These are phyloP conservation scores for Ceratobasidium sp. DNA, from an alignment of 1,284 basidiomycete genomes.

Conservation along the genomic window DNA sequence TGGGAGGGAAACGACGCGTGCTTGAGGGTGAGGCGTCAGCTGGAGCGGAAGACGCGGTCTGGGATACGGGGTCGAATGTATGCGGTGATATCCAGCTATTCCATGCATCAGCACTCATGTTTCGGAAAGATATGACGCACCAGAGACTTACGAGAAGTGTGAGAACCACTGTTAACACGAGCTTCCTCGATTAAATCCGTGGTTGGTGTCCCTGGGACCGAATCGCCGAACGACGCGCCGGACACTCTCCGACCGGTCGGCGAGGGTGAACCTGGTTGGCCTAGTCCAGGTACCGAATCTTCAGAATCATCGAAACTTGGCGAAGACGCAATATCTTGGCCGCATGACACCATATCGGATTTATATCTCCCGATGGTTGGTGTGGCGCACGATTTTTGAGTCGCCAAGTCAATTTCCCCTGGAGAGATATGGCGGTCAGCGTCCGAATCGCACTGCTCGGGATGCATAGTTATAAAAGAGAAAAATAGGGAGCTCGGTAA, in stretches of 20 bases:
- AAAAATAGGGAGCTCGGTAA: background rate
- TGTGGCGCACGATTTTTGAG: slow-evolving; percentile 1
- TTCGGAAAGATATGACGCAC: background rate
- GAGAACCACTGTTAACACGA: background rate
- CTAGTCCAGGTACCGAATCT: slow-evolving; percentile 19
- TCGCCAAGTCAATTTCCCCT: background rate
- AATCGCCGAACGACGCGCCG: background rate
- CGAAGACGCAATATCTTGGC: slow-evolving; percentile 11
- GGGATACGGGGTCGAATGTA: slow-evolving; percentile 35
- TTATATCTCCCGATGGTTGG: background rate
- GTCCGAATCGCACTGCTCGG: background rate
- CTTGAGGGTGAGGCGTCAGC: slow-evolving; percentile 29
- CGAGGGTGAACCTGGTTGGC: slow-evolving; percentile 24
- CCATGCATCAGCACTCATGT: background rate
- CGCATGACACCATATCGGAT: background rate
- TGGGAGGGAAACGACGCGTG: slow-evolving; percentile 22
- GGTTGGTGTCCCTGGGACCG: slow-evolving; percentile 23
- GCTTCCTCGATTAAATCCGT: slow-evolving; percentile 10
- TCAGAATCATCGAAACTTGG: slow-evolving; percentile 15
- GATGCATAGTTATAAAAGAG: background rate
- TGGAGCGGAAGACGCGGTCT: slow-evolving; percentile 23
- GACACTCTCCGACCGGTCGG: slow-evolving; percentile 4
- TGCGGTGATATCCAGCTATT: slow-evolving; percentile 29
- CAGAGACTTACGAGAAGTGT: background rate
- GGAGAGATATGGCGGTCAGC: background rate